Evolutionary conservation across 306 rosid species (phyloP).

Genomic region (Medicago lupulina): DNA sequence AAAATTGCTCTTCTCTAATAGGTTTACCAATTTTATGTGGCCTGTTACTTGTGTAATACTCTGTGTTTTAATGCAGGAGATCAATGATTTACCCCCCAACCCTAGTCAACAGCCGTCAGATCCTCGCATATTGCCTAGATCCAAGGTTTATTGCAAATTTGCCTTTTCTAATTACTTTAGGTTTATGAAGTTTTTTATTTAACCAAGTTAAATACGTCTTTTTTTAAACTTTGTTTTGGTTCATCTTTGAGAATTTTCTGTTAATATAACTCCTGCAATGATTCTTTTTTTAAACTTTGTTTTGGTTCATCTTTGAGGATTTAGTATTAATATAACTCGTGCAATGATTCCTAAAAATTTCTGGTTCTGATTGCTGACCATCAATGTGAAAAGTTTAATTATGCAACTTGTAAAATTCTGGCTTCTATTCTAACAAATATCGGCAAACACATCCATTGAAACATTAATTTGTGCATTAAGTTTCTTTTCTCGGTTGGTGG

Average conservation of each 20-base stretch:
- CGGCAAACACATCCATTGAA: neutral
- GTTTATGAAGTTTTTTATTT: conserved; percentile 29
- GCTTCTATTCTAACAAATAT: conserved; percentile 12
- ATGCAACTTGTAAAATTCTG: neutral
- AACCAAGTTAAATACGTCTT: conserved; percentile 1
- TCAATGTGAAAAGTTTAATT: conserved; percentile 19
- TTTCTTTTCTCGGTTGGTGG: too few relatives aligned
- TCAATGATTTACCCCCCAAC: conserved; percentile 72
- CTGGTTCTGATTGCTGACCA: conserved; percentile 23
- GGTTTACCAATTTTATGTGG: conserved; percentile 36
- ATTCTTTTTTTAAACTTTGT: neutral
- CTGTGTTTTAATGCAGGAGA: conserved; percentile 64
- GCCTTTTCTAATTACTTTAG: conserved; percentile 30
- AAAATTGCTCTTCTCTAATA: conserved; percentile 2
- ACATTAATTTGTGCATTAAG: conserved; percentile 4
- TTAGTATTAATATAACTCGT: conserved; percentile 25
- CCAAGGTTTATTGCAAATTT: conserved; percentile 60
- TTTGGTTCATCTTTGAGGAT: conserved; percentile 35
- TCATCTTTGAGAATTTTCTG: neutral
- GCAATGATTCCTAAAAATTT: conserved; percentile 19
- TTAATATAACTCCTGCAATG: conserved; percentile 20
- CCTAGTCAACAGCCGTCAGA: conserved; percentile 80
- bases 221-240: conserved; percentile 16
- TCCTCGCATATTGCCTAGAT: conserved; percentile 70
- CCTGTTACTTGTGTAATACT: conserved; percentile 34